phyloP scores from a whole-genome alignment of 306 rosid species.

The Fragaria ananassa region DNA sequence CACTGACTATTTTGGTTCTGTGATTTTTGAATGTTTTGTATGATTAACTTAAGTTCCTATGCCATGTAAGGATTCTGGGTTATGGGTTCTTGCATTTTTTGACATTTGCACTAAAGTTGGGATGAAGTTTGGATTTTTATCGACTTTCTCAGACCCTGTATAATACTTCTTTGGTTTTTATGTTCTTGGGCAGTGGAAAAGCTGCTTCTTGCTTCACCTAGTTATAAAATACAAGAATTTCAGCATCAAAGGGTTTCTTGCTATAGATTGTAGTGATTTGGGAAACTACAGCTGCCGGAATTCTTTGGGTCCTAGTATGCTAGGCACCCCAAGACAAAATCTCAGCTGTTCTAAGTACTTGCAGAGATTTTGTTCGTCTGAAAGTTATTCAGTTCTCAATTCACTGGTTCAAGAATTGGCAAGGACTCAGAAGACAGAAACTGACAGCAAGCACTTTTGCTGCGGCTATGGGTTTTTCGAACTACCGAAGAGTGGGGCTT shows the following conservation, averaged over 20 bases:
- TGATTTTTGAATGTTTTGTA: not conserved
- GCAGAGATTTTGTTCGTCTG: constrained; percentile 33
- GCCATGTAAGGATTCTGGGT: not conserved
- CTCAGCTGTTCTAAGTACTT: constrained; percentile 13
- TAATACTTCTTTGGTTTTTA: constrained; percentile 14
- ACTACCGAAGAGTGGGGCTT: constrained; percentile 51
- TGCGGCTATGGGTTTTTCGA: constrained; percentile 73
- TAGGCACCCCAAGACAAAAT: constrained; percentile 15
- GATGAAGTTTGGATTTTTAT: not conserved
- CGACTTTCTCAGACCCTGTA: not conserved
- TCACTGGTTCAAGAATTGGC: constrained; percentile 89
- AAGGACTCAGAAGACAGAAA: constrained; percentile 53
- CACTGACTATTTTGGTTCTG: not conserved
- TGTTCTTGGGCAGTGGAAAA: constrained; percentile 38
- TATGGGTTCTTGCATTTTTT: not conserved
- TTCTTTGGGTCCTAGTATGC: constrained; percentile 12
- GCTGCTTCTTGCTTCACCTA: constrained; percentile 35
- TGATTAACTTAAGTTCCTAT: not conserved
- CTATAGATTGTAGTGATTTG: constrained; percentile 25
- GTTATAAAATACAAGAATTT: constrained; percentile 16
- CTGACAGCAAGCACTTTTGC: constrained; percentile 88
- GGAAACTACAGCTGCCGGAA: constrained; percentile 31
- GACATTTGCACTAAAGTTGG: not conserved
- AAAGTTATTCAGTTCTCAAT: constrained; percentile 36
- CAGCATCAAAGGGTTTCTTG: not conserved